A percentile compares a stretch with the other conserved stretches of the same genome.
Evolutionary conservation across 139 green algal species (phyloP).

Genomic region (Auxenochlorella pyrenoidosa): DNA sequence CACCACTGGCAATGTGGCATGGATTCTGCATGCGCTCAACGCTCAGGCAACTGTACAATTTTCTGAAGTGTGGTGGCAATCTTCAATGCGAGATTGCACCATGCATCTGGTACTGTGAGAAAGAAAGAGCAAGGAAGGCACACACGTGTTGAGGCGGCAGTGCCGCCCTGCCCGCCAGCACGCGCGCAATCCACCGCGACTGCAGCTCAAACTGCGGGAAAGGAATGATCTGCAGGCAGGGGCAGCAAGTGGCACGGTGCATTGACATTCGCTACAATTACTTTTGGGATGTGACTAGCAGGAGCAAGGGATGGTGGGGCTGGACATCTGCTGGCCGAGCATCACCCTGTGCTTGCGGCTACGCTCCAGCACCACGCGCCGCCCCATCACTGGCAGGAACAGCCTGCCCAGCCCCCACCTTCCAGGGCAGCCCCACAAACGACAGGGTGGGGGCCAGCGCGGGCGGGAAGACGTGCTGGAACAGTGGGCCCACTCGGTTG

Average conservation of each 20-base stretch:
- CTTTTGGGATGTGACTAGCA: no score
- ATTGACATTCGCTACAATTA: no score
- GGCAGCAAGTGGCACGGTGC: background rate
- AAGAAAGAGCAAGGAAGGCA: no score
- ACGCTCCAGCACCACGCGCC: background rate
- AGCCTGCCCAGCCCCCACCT: slow-evolving; percentile 19
- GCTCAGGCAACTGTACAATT: no score
- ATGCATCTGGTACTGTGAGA: no score
- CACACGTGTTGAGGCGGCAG: background rate
- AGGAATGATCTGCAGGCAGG: slow-evolving; percentile 46
- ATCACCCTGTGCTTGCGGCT: background rate
- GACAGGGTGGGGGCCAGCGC: slow-evolving; percentile 59
- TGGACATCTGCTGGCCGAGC: background rate
- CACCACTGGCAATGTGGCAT: no score
- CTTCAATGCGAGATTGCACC: no score
- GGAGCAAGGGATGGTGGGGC: no score
- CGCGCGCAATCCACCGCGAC: slow-evolving; percentile 51
- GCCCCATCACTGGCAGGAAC: no score
- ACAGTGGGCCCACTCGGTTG: slow-evolving; percentile 67
- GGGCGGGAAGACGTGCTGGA: slow-evolving; percentile 71
- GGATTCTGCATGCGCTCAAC: no score
- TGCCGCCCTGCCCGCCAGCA: slow-evolving; percentile 46
- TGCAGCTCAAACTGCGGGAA: slow-evolving; percentile 75
- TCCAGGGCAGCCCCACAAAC: slow-evolving; percentile 78
- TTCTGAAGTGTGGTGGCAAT: no score